Percentiles rank a stretch among this genome's conserved stretches.
Conservation (phyloP, 805 yeast species). For the Isabelozyma pseudorhagii region DNA sequence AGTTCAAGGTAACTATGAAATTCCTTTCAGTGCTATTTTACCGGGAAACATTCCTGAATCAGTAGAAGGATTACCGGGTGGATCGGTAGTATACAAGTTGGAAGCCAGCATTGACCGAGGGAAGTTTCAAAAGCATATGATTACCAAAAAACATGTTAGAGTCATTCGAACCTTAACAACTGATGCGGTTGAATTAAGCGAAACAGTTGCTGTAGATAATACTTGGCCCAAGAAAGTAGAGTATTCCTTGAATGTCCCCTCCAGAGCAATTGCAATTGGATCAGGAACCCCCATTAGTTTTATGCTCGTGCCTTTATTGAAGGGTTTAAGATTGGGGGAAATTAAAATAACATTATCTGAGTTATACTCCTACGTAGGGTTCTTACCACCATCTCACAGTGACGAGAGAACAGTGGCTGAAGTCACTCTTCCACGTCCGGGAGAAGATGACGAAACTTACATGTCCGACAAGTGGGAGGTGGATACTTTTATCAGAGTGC, state of each 20-base stretch:
- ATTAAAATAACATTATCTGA: constrained; percentile 69
- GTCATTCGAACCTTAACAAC: constrained; percentile 84
- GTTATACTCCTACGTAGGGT: constrained; percentile 57
- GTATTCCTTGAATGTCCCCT: constrained; percentile 80
- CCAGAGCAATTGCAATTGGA: constrained; percentile 89
- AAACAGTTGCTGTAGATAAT: constrained; percentile 90
- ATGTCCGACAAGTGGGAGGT: constrained; percentile 71
- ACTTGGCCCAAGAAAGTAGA: constrained; percentile 95
- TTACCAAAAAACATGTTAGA: constrained; percentile 68
- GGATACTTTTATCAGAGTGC: constrained; percentile 56
- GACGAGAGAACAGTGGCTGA: constrained; percentile 60
- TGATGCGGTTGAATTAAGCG: constrained; percentile 83
- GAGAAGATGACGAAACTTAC: constrained; percentile 40
- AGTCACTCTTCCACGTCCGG: constrained; percentile 44
- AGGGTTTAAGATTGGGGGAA: constrained; percentile 78
- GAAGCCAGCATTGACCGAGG: constrained; percentile 84
- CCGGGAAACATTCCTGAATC: constrained; percentile 88
- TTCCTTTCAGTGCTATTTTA: constrained; percentile 80
- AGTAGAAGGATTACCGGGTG: constrained; percentile 85
- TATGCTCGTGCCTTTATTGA: constrained; percentile 71
- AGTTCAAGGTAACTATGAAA: constrained; percentile 77
- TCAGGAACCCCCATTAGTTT: constrained; percentile 68
- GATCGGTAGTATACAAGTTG: constrained; percentile 66
- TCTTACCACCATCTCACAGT: constrained; percentile 52
- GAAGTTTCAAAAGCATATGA: constrained; percentile 62